Base-by-base conservation (phyloP, 768 basidiomycete species). In the Neoboletus magnificus region DNA sequence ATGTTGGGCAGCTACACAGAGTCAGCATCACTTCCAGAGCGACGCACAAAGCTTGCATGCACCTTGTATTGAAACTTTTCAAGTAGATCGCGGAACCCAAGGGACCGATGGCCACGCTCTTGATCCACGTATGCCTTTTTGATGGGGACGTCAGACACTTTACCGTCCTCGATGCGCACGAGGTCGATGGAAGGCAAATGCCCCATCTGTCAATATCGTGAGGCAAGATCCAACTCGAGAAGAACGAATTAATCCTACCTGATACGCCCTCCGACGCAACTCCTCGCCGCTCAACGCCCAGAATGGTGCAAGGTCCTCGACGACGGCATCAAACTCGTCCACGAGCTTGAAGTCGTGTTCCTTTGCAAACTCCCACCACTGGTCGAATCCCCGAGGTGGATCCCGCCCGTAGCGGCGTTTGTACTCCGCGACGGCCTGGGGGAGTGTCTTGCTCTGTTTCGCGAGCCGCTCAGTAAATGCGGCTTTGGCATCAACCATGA, bases 311-410 rank as follows among this genome's bases (percentile, higher is more conserved):
- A 99, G 73, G 67, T 98, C 96, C 50, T 79, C 77, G 33, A 82
- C 66, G n/a, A 96, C 77, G 5, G 81, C 79, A 56, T 92, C 91
- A 64, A 93, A 98, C 68, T 98, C 96, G 70, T 98, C 96, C 5
- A 89, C 77, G 73, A 98, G 83, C 62, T 85, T 82, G 45, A 91
- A 86, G 7, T 81, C 73, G 70, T 92, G 81, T 54, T 83, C 76
- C 68, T 80, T 74, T 15, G 87, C 89, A 70, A 93, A 98, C 43
- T 72, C 67, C 82, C 85, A 96, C 96, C 96, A 98, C 29, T 80
- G 74, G 66, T 93, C 95, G 60, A 98, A 99, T 1, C 94, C 96
- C 41, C 80, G 82, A 0, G 97, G 96, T 5, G 97, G 97, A 35
- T 83, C 73, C 36, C 89, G 82, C 11, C 76, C 76, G 71, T 96